Conservation (phyloP, 148 eudicot species). For the Rhododendron molle region DNA sequence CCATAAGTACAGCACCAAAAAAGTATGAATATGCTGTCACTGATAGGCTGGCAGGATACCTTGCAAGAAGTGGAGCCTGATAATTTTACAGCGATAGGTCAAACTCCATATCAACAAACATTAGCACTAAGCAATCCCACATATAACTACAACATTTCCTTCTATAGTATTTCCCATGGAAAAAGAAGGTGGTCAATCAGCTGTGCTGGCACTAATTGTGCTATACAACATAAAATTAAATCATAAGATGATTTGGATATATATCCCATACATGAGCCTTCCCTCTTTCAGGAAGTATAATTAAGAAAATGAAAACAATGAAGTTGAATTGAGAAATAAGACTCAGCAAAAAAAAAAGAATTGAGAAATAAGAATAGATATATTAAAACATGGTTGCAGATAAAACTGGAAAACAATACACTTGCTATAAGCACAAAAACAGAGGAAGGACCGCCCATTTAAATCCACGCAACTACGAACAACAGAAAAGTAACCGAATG, state of each 20-base stretch:
- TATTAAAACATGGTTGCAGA: not conserved
- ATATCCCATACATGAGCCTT: not conserved
- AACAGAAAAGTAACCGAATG: not conserved
- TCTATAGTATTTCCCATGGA: no score
- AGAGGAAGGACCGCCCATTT: not conserved
- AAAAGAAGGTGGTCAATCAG: not conserved
- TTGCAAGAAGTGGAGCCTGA: conserved; percentile 85
- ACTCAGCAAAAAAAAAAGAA: no score
- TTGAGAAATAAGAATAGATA: not conserved
- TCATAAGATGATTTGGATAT: not conserved
- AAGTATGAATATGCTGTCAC: conserved; percentile 90
- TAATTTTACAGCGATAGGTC: conserved; percentile 11
- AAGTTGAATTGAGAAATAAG: not conserved
- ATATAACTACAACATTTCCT: not conserved
- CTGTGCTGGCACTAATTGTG: not conserved
- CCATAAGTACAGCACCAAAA: conserved; percentile 73
- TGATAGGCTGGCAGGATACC: conserved; percentile 94
- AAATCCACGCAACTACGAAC: not conserved
- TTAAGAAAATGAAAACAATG: not conserved
- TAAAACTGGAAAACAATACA: conserved; percentile 5
- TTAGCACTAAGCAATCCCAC: not conserved
- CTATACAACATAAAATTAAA: not conserved
- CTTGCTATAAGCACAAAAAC: not conserved
- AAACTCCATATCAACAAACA: not conserved
- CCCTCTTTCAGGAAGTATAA: not conserved